Conservation (phyloP, 495 filamentous ascomycete genomes). For the Aspergillus nidulans region DNA sequence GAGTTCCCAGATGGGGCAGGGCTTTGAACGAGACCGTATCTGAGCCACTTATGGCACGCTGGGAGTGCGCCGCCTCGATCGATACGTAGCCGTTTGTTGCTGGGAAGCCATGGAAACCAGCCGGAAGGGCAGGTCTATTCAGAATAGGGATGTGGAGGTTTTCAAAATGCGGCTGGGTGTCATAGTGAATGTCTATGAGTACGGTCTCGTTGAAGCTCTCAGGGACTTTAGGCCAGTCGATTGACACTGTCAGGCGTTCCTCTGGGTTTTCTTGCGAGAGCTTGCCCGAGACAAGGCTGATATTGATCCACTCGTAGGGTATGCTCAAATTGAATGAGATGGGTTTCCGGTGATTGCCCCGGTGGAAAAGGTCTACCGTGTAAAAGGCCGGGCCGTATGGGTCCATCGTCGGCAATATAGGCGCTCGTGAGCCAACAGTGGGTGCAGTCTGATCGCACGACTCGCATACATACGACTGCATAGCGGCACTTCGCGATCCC, state of each 20-base stretch:
- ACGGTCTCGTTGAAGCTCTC: neutral
- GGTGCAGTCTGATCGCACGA: too few species aligned
- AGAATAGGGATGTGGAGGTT: too few species aligned
- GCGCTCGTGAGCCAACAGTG: neutral
- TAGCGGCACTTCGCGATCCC: neutral
- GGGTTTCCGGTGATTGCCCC: neutral
- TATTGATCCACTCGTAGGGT: neutral
- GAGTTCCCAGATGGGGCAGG: too few species aligned
- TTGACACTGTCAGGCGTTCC: neutral
- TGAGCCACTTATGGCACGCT: too few species aligned
- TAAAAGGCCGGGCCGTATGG: neutral
- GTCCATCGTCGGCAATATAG: neutral
- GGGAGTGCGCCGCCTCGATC: too few species aligned
- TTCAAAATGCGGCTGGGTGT: neutral
- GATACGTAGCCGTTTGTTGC: too few species aligned
- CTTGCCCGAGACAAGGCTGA: neutral
- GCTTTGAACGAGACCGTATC: too few species aligned
- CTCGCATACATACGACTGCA: too few species aligned
- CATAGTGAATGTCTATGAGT: neutral
- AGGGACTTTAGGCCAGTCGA: neutral
- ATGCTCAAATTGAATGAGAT: neutral
- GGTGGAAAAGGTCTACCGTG: neutral
- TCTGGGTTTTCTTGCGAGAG: neutral
- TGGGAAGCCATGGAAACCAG: too few species aligned
- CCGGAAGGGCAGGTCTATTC: too few species aligned